phyloP scores from a whole-genome alignment of 164 flowering plant species.

The Tetracentron sinense region DNA sequence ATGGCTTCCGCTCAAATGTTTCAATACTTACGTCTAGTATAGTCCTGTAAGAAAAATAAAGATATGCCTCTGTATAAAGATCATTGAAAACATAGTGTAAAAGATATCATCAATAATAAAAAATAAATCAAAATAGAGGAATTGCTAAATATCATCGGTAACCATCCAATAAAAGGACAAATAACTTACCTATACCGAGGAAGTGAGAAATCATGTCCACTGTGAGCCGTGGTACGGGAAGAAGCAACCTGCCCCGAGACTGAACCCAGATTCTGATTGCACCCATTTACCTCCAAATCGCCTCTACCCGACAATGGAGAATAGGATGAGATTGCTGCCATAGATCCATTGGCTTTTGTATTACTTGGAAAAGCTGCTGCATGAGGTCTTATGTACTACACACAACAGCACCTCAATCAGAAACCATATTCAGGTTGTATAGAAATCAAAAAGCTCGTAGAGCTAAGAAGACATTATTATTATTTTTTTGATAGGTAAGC shows the following conservation, averaged over 20 bases:
- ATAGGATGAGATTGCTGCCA: constrained; percentile 15
- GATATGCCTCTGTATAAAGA: neutral
- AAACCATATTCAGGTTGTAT: neutral
- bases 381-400: constrained; percentile 33
- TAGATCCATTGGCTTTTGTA: constrained; percentile 18
- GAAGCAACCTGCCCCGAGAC: constrained; percentile 21
- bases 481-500: neutral
- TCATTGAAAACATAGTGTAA: neutral
- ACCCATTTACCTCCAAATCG: constrained; percentile 26
- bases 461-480: neutral
- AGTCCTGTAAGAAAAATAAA: constrained; percentile 37
- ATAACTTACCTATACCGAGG: constrained; percentile 50
- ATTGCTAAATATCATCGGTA: neutral
- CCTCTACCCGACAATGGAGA: constrained; percentile 21
- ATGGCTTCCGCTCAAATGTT: constrained; percentile 45
- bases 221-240: constrained; percentile 18
- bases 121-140: neutral
- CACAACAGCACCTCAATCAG: constrained; percentile 13
- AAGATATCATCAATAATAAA: neutral
- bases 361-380: constrained; percentile 25
- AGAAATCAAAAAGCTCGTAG: neutral
- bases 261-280: constrained; percentile 16
- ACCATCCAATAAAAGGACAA: neutral
- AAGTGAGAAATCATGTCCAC: constrained; percentile 41
- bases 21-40: constrained; percentile 48